These are phyloP conservation scores for Schizophyllum commune DNA, from an alignment of 1,284 basidiomycete species.

Conservation along the genomic window DNA sequence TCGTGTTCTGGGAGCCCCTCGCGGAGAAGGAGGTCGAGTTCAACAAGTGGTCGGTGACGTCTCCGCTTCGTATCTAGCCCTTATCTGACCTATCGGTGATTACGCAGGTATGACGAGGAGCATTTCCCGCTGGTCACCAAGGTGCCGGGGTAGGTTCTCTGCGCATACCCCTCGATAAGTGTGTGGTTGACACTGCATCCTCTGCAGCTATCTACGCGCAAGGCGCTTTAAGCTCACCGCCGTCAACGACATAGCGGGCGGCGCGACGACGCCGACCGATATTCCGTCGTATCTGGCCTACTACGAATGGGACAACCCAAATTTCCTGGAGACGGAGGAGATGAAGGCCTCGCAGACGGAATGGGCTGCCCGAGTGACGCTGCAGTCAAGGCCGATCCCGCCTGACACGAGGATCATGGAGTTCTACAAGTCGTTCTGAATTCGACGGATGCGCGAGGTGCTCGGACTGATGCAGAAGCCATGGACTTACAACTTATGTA, in stretches of 20 bases:
- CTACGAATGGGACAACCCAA: neutral
- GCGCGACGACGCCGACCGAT: neutral
- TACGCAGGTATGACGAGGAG: neutral
- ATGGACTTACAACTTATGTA: neutral
- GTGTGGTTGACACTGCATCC: no score
- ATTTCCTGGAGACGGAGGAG: neutral
- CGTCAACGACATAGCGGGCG: neutral
- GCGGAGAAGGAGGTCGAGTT: conserved; percentile 32
- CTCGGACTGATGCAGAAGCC: neutral
- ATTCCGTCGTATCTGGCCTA: neutral
- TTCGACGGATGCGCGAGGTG: neutral
- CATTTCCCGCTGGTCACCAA: neutral
- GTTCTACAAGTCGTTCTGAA: neutral
- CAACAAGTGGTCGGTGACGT: conserved; percentile 24
- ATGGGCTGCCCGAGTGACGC: neutral
- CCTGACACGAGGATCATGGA: neutral
- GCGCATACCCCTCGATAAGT: no score
- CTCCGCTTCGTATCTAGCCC: no score
- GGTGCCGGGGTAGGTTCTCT: neutral
- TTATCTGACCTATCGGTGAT: no score
- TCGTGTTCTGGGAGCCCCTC: conserved; percentile 25
- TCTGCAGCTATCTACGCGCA: neutral
- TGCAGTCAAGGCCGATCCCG: neutral
- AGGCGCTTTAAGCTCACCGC: neutral
- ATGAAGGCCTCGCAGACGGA: neutral